These are phyloP conservation scores for Capronia epimyces DNA, from an alignment of 2,329 filamentous ascomycete genomes.

Conservation along the genomic window DNA sequence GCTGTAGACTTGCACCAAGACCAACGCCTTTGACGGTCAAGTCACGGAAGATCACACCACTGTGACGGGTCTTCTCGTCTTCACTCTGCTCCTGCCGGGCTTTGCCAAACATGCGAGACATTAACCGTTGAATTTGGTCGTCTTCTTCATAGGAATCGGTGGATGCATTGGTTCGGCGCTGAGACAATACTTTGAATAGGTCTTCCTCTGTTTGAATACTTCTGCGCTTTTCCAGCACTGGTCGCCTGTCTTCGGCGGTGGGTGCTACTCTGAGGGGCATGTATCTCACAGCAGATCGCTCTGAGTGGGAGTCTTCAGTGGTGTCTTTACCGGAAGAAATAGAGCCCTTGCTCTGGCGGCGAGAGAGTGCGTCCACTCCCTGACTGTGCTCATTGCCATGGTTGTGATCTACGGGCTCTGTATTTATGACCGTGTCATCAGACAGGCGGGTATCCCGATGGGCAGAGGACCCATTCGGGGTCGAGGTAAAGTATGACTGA, in stretches of 20 bases:
- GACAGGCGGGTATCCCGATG: background rate
- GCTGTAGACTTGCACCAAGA: slow-evolving; percentile 57
- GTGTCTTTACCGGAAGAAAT: slow-evolving; percentile 4
- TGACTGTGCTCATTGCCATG: background rate
- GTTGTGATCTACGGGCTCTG: background rate
- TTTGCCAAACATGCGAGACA: slow-evolving; percentile 66
- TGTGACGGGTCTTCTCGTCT: slow-evolving; percentile 63
- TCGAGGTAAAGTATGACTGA: background rate
- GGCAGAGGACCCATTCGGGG: background rate
- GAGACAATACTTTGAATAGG: slow-evolving; percentile 24
- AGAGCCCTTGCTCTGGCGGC: slow-evolving; percentile 1
- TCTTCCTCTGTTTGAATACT: slow-evolving; percentile 24
- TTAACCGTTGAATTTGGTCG: slow-evolving; percentile 38
- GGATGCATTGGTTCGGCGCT: slow-evolving; percentile 23
- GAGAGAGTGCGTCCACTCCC: background rate
- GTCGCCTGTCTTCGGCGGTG: slow-evolving; percentile 12
- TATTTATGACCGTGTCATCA: background rate
- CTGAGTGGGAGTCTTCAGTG: slow-evolving; percentile 4
- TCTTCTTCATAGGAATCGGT: slow-evolving; percentile 23
- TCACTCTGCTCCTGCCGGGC: slow-evolving; percentile 61
- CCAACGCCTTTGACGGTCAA: slow-evolving; percentile 66
- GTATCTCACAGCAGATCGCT: slow-evolving; percentile 8
- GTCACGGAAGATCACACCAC: slow-evolving; percentile 64
- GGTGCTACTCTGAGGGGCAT: slow-evolving; percentile 13
- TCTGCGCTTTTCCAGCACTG: slow-evolving; percentile 11